Evolutionary conservation across 2,329 filamentous ascomycete species (phyloP).

Genomic region (Metarhizium album): DNA sequence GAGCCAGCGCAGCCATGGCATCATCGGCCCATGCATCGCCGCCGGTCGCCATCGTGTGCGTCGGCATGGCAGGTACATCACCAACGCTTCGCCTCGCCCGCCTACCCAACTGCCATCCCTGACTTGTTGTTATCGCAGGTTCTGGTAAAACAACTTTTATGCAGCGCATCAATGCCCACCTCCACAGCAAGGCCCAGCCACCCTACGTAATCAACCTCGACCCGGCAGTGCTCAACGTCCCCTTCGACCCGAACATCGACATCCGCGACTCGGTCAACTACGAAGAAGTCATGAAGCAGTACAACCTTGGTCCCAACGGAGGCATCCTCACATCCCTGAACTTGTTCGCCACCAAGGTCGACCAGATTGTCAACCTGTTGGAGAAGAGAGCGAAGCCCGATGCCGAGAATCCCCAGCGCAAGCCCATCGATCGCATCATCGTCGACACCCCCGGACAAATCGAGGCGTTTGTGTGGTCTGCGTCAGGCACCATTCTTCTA

Average conservation of each 20-base stretch:
- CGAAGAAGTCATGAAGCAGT: slow-evolving; percentile 99
- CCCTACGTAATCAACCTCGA: slow-evolving; percentile 98
- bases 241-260: slow-evolving; percentile 96
- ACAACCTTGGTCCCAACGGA: slow-evolving; percentile 93
- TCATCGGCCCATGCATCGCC: slow-evolving; percentile 19
- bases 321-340: slow-evolving; percentile 94
- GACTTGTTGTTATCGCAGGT: slow-evolving; percentile 35
- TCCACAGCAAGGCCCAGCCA: slow-evolving; percentile 68
- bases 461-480: slow-evolving; percentile 98
- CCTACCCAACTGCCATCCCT: slow-evolving; percentile 4
- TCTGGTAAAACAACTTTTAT: slow-evolving; percentile 99
- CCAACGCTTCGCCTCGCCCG: background rate
- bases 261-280: slow-evolving; percentile 99
- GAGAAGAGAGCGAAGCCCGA: slow-evolving; percentile 74
- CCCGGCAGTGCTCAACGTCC: slow-evolving; percentile 83
- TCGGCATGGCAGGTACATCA: slow-evolving; percentile 79
- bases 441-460: slow-evolving; percentile 97
- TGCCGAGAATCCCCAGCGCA: slow-evolving; percentile 46
- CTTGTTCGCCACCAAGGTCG: slow-evolving; percentile 94
- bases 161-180: slow-evolving; percentile 91
- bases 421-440: slow-evolving; percentile 69
- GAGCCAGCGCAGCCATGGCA: slow-evolving; percentile 17
- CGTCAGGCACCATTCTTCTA: slow-evolving; percentile 85
- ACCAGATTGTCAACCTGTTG: slow-evolving; percentile 79
- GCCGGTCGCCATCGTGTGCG: slow-evolving; percentile 62